A percentile compares a stretch with the other conserved stretches of the same genome.
These are phyloP conservation scores for Ceratocystis albifundus DNA, from an alignment of 2,329 filamentous ascomycete species.

Conservation along the genomic window DNA sequence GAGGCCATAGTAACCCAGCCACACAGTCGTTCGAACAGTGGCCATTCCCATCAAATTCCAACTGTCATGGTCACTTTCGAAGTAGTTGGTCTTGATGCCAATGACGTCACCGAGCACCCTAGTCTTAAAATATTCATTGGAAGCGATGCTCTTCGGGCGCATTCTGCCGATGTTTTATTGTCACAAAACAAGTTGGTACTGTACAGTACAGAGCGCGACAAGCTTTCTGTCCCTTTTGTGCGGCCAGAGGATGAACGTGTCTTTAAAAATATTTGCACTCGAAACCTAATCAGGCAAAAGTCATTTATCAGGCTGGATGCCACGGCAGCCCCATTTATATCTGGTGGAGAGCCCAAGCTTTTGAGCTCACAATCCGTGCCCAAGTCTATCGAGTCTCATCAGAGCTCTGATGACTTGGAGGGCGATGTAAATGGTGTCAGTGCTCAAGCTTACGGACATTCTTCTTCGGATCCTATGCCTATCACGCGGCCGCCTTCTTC, in stretches of 20 bases:
- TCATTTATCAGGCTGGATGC: constrained; percentile 48
- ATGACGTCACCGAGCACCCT: constrained; percentile 28
- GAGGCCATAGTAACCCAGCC: constrained; percentile 75
- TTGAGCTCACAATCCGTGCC: constrained; percentile 11
- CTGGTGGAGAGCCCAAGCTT: constrained; percentile 30
- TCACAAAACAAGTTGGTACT: constrained; percentile 83
- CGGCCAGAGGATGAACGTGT: constrained; percentile 74
- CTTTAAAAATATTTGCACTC: constrained; percentile 67
- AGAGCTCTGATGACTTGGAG: background rate
- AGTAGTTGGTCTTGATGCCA: constrained; percentile 49
- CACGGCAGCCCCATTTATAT: constrained; percentile 34
- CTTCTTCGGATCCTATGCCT: constrained; percentile 27
- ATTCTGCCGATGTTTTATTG: constrained; percentile 83
- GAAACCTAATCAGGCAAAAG: constrained; percentile 45
- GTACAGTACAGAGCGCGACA: constrained; percentile 75
- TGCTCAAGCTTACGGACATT: background rate
- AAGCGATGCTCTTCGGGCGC: constrained; percentile 72
- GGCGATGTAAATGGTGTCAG: background rate
- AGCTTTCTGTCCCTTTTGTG: constrained; percentile 81
- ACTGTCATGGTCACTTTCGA: constrained; percentile 70
- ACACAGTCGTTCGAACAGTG: constrained; percentile 53
- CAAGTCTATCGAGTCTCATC: constrained; percentile 14
- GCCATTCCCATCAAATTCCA: constrained; percentile 61
- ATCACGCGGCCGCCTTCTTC: constrained; percentile 10
- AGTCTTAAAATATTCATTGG: constrained; percentile 75